phyloP scores from a whole-genome alignment of 2,329 filamentous ascomycete genomes.

The Samsoniella hepiali region DNA sequence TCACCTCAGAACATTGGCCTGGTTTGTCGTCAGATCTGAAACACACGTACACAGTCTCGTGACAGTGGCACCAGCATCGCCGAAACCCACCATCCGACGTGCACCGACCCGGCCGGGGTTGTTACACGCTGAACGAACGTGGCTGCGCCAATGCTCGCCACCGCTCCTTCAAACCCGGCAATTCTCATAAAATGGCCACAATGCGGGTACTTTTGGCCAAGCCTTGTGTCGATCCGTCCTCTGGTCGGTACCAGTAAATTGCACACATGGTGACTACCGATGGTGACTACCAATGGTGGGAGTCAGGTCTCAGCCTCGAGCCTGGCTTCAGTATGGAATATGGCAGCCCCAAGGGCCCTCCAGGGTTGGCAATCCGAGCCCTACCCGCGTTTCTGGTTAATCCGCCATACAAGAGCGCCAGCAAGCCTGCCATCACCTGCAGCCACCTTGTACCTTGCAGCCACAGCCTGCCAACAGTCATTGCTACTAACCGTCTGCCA shows the following conservation, averaged over 20 bases:
- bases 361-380: background rate
- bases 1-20: background rate
- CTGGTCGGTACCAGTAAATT: background rate
- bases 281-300: background rate
- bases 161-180: background rate
- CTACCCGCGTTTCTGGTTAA: background rate
- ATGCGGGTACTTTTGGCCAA: background rate
- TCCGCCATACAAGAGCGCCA: background rate
- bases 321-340: background rate
- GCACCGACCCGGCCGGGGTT: background rate
- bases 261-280: background rate
- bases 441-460: conserved; percentile 2
- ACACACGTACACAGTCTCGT: background rate
- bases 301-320: background rate
- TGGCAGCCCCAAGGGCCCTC: background rate
- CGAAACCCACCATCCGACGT: background rate
- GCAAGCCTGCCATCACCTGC: background rate
- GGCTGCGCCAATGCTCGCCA: background rate
- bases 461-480: no score
- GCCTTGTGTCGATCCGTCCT: background rate
- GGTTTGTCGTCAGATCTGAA: background rate
- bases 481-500: background rate
- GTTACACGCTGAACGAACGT: background rate
- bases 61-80: background rate
- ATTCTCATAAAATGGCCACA: background rate